A percentile compares a stretch with the other conserved stretches of the same genome.
Conservation (phyloP, 2,329 filamentous ascomycete genomes). For the Cadophora gregata region DNA sequence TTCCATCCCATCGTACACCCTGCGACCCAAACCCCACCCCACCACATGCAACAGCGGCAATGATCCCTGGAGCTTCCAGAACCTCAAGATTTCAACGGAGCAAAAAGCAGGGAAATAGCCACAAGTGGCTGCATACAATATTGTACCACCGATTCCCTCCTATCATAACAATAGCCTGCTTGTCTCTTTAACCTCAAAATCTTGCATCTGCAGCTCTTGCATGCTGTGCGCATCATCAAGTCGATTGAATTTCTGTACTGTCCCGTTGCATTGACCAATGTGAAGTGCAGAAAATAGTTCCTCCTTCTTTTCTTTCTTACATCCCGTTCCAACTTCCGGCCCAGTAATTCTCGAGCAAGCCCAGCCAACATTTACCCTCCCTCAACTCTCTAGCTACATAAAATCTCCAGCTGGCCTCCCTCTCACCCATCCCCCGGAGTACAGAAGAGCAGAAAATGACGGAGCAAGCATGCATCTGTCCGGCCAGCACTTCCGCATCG, state of each 20-base stretch:
- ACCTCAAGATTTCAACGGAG: neutral
- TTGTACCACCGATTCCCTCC: constrained; percentile 13
- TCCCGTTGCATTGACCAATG: constrained; percentile 19
- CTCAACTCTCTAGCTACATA: neutral
- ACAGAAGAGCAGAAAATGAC: constrained; percentile 21
- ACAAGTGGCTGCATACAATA: constrained; percentile 12
- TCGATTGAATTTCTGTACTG: neutral
- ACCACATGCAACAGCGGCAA: constrained; percentile 6
- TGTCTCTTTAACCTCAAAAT: neutral
- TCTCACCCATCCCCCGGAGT: neutral
- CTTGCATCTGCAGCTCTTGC: constrained; percentile 1
- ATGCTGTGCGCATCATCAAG: constrained; percentile 9
- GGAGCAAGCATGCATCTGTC: constrained; percentile 22
- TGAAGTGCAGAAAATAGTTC: neutral
- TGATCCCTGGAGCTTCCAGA: neutral
- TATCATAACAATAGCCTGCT: constrained; percentile 7
- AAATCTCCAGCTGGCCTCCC: neutral
- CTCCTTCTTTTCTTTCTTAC: constrained; percentile 1
- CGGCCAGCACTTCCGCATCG: constrained; percentile 16
- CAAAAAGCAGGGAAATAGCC: constrained; percentile 16
- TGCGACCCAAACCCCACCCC: too few species aligned
- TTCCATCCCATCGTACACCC: too few species aligned
- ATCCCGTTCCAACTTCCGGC: constrained; percentile 6
- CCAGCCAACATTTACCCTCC: neutral
- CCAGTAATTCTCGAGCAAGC: constrained; percentile 5